phyloP scores from a whole-genome alignment of 2,329 filamentous ascomycete genomes.

The Lasiodiplodia citricola region DNA sequence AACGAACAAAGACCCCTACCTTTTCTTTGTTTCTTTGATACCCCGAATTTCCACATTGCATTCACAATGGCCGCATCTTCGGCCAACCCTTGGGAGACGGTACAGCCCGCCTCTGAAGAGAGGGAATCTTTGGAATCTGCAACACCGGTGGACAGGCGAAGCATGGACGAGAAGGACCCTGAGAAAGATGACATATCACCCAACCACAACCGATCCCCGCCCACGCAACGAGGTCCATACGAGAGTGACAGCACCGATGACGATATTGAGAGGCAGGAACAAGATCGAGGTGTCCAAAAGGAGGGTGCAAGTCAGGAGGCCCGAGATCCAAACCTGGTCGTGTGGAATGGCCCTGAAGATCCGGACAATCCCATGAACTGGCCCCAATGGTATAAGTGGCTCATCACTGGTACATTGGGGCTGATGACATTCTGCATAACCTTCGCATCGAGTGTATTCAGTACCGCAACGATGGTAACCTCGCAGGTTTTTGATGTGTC shows the following conservation, averaged over 20 bases:
- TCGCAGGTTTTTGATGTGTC: slow-evolving; percentile 51
- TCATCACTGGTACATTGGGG: slow-evolving; percentile 49
- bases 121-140: not conserved
- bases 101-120: not conserved
- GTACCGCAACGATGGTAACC: slow-evolving; percentile 48
- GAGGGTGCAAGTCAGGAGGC: not conserved
- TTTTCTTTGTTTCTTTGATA: not conserved
- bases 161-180: slow-evolving; percentile 7
- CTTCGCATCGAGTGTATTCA: slow-evolving; percentile 55
- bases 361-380: slow-evolving; percentile 40
- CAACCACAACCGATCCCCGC: too few species aligned
- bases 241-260: not conserved
- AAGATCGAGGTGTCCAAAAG: not conserved
- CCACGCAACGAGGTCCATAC: not conserved
- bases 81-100: not conserved
- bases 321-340: slow-evolving; percentile 19
- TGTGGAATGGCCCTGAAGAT: slow-evolving; percentile 24
- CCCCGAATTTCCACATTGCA: not conserved
- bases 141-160: not conserved
- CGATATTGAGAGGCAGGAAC: slow-evolving; percentile 21
- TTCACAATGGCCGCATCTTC: not conserved
- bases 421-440: slow-evolving; percentile 54
- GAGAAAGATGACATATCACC: not conserved
- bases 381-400: slow-evolving; percentile 45
- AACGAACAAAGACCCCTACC: not conserved